Base-by-base conservation (phyloP, 805 yeast genomes). In the Yarrowia sp. region DNA sequence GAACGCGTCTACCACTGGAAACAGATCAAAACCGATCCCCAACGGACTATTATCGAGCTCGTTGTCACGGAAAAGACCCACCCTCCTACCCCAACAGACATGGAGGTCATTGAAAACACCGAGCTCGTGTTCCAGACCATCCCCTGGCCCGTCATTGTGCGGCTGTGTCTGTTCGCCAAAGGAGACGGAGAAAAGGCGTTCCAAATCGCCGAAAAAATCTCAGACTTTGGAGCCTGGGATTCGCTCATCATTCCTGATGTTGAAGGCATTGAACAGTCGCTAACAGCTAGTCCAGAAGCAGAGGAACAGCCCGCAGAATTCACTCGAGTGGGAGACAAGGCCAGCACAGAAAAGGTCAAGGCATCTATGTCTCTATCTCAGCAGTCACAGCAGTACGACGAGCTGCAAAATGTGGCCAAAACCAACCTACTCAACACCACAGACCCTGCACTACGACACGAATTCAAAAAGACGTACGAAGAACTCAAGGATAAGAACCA, bases 111-210 rank as follows among this genome's bases (percentile, higher is more conserved):
- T 48, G 52, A 48, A 30, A 48, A 30, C 52, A 48, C 52, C 6
- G 11, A 17, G 11, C n/a, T 48, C 5, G 52, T 48, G 2, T 48
- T 11, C 36, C 26, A n/a, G 4, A 6, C 24, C 10, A 30, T 48
- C 7, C 52, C 52, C 52, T 48, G 52, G 52, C n/a, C 52, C 9
- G 52, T 48, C 17, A 19, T 48, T 19, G 52, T 48, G 22, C 52
- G 52, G 0, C 17, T 48, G 24, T 48, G 52, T 48, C 17, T 48
- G n/a, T 48, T 48, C 12, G 36, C 19, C 10, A 11, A 30, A 9
- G 52, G 52, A 8, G 30, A 30, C 17, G 52, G 52, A 10, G 24
- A 19, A 12, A 17, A 14, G 22, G 52, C 52, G 52, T 48, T 48
- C 14, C 12, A 28, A 2, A 30, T 48, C 6, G 52, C 52, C 36